Evolutionary conservation across 139 green algal species (phyloP), one percentile per base, ranked within the genome.

Genomic region (Spirogloea muscicola): DNA sequence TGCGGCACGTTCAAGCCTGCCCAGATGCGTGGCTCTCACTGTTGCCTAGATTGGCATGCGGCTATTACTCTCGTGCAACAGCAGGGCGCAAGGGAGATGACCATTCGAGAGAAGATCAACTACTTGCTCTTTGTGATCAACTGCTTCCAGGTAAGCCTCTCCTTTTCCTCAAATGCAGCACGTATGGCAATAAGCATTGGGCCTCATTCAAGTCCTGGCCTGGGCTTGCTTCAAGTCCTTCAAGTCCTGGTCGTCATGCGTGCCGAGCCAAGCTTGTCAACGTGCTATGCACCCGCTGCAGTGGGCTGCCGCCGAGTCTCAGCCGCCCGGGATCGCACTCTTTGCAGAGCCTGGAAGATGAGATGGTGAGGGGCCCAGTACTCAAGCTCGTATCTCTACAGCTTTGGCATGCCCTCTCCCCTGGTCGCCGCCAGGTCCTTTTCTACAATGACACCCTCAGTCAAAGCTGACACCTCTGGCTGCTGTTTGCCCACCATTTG

Each of bases 101-200:
- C 49, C 1, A 75, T 87, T 75, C 83, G 89, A 37, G 91, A 97
- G 85, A 74, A 76, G n/a, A 87, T 91, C 1, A 65, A 84, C 4
- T 93, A 91, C 84, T 67, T 96, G 48, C 69, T 94, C 9, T 97
- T 96, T 69, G 66, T 89, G 58, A 93, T 91, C 78, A 88, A 95
- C 58, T 78, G 87, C 29, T 96, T 97, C 74, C 87, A 91, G 85
- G 86, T 88, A 58, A 43, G 69, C 51, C 60, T 34, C 38, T 18
- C 60, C 60, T 38, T 60, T 5, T 25, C 7, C 51, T 60, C 10
- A 9, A 21, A 31, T 60, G 51, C 51, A 16, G n/a, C 18, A 5
- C 51, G 33, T 25, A 34, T 5, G 10, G 33, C 13, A 9, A 21
- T 27, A 18, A 18, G 33, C 5, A 38, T 27, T 60, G 10, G 33